A percentile compares a stretch with the other conserved stretches of the same genome.
These are phyloP conservation scores for Aschersonia sp. DNA, from an alignment of 2,329 filamentous ascomycete species.

Conservation along the genomic window DNA sequence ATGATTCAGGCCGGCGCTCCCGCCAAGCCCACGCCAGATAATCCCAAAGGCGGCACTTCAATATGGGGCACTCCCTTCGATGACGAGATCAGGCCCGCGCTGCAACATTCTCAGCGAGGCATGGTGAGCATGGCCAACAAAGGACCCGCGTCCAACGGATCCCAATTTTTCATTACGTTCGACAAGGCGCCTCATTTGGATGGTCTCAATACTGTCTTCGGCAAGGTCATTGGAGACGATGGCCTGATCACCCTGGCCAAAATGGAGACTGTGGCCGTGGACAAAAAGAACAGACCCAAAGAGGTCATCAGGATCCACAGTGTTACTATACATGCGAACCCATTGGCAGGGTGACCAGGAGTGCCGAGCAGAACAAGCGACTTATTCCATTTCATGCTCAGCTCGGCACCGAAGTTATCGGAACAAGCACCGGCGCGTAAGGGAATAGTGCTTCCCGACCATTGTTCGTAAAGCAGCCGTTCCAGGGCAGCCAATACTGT, in stretches of 20 bases:
- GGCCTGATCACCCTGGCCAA: constrained; percentile 50
- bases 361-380: not conserved
- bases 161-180: constrained; percentile 71
- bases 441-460: no score
- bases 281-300: constrained; percentile 65
- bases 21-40: constrained; percentile 36
- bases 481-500: no score
- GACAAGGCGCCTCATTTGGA: constrained; percentile 69
- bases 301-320: constrained; percentile 51
- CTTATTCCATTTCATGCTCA: no score
- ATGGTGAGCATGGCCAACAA: constrained; percentile 70
- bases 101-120: constrained; percentile 55
- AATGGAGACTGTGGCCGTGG: constrained; percentile 58
- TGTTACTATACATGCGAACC: constrained; percentile 68
- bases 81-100: constrained; percentile 62
- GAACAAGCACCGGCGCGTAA: no score
- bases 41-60: constrained; percentile 54
- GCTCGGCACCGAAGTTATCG: no score
- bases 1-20: constrained; percentile 67
- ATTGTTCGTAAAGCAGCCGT: no score
- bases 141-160: constrained; percentile 58
- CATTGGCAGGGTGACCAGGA: constrained; percentile 41
- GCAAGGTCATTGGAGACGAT: constrained; percentile 54
- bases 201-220: constrained; percentile 75
- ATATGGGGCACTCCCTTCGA: constrained; percentile 65